phyloP scores from a whole-genome alignment of 768 basidiomycete genomes.

The Psilocybe tampanensis region DNA sequence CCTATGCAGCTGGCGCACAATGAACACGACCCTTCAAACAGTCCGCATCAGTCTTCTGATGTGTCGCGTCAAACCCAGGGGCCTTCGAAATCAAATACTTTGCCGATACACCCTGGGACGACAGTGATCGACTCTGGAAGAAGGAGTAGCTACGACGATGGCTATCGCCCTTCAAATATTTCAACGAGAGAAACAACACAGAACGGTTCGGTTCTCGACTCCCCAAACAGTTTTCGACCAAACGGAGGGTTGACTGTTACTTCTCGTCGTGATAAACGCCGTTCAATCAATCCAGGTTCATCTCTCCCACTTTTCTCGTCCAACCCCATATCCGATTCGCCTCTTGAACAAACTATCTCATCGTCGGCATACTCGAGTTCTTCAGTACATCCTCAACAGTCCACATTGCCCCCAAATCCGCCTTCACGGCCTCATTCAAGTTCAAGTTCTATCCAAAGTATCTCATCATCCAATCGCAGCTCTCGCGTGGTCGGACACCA shows the following conservation, averaged over 20 bases:
- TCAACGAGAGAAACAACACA: conserved; percentile 23
- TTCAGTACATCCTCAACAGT: conserved; percentile 12
- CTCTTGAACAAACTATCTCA: conserved; percentile 14
- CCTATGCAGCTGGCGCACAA: conserved; percentile 1
- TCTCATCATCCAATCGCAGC: conserved; percentile 24
- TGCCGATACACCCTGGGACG: conserved; percentile 36
- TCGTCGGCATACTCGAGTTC: conserved; percentile 14
- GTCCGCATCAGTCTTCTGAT: conserved; percentile 2
- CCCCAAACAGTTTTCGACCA: conserved; percentile 12
- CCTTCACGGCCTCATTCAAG: conserved; percentile 33
- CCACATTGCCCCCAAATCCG: conserved; percentile 8
- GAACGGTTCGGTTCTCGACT: conserved; percentile 6
- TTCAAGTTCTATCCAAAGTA: conserved; percentile 28
- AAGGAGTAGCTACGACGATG: conserved; percentile 48
- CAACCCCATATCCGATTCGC: conserved; percentile 15
- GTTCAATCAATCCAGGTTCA: conserved; percentile 52
- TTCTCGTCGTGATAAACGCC: conserved; percentile 44
- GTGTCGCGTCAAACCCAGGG: conserved; percentile 8
- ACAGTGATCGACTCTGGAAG: conserved; percentile 26
- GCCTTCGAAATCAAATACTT: conserved; percentile 41
- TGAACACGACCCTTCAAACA: neutral
- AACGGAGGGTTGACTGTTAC: conserved; percentile 36
- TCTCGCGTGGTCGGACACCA: conserved; percentile 20
- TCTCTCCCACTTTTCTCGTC: conserved; percentile 35
- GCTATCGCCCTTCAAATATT: conserved; percentile 44